Conservation (phyloP, 169 alveolate genomes). For the Perkinsus marinus region DNA sequence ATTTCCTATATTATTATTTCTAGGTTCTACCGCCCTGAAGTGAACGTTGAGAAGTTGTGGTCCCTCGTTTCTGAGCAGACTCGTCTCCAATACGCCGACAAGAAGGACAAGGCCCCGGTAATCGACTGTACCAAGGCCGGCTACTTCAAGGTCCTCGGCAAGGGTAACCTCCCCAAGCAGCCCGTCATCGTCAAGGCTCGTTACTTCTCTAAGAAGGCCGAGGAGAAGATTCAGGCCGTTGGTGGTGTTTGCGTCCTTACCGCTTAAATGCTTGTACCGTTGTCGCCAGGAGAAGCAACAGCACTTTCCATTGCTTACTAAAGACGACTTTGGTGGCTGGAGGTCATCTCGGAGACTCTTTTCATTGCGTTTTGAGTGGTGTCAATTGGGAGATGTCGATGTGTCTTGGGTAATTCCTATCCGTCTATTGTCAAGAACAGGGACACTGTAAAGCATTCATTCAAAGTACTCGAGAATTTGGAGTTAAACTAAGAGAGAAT, state of each 20-base stretch:
- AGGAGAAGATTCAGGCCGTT: slow-evolving; percentile 87
- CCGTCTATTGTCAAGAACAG: too few relatives aligned
- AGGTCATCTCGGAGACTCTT: too few relatives aligned
- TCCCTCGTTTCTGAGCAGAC: slow-evolving; percentile 81
- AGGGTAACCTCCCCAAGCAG: slow-evolving; percentile 78
- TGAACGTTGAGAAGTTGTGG: slow-evolving; percentile 89
- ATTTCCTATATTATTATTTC: neutral
- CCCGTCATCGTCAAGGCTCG: slow-evolving; percentile 95
- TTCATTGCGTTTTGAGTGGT: too few relatives aligned
- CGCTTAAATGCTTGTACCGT: too few relatives aligned
- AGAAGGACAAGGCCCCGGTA: slow-evolving; percentile 79
- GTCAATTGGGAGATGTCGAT: too few relatives aligned
- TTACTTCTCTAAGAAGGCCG: slow-evolving; percentile 87
- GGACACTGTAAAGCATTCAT: too few relatives aligned
- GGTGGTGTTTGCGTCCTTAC: slow-evolving; percentile 90
- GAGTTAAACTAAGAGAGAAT: too few relatives aligned
- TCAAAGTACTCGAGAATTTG: too few relatives aligned
- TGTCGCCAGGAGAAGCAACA: neutral
- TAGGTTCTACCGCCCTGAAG: slow-evolving; percentile 57
- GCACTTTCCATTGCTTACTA: neutral
- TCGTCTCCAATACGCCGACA: slow-evolving; percentile 61
- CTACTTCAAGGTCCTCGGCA: slow-evolving; percentile 93
- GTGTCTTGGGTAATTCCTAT: too few relatives aligned
- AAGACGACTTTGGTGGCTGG: too few relatives aligned
- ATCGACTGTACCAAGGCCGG: slow-evolving; percentile 93